Evolutionary conservation across 139 green algal genomes (phyloP).

Genomic region (Zygnema cylindricum): DNA sequence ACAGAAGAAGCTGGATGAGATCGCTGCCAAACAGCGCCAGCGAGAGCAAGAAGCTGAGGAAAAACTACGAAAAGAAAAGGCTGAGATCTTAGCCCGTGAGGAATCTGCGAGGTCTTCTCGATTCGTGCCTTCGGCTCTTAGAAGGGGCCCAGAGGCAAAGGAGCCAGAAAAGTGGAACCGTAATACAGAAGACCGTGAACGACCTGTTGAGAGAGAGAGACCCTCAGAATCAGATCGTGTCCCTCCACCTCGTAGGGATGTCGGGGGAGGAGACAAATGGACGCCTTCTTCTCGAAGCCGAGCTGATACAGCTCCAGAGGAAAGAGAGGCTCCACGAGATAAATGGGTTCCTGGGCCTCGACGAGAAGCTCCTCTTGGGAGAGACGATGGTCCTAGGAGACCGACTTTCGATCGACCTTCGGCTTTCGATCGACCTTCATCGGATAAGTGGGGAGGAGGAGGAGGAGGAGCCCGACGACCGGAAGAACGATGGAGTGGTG

Average conservation of each 20-base stretch:
- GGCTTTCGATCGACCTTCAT: not conserved
- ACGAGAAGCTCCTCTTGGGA: not conserved
- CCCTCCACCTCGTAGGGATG: not conserved
- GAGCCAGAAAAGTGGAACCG: not conserved
- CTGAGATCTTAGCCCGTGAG: not conserved
- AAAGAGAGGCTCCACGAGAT: too few relatives aligned
- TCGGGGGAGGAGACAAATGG: not conserved
- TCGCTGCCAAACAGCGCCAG: conserved; percentile 60
- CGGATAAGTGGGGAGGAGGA: not conserved
- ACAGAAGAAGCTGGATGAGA: conserved; percentile 58
- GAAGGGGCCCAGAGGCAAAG: not conserved
- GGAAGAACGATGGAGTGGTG: not conserved
- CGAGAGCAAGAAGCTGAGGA: conserved; percentile 52
- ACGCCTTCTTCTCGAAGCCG: too few relatives aligned
- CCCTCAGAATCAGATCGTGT: not conserved
- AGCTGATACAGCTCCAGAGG: too few relatives aligned
- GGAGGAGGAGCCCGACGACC: not conserved
- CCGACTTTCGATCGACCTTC: not conserved
- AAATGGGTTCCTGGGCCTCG: too few relatives aligned
- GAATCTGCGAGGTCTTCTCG: not conserved
- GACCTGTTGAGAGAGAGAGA: too few relatives aligned
- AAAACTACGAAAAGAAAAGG: conserved; percentile 32
- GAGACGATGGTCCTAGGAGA: not conserved
- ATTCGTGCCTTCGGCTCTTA: not conserved
- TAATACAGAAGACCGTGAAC: not conserved